Evolutionary conservation across 371 early-diverging fungal species (phyloP).

Genomic region (Mucor saturninus): DNA sequence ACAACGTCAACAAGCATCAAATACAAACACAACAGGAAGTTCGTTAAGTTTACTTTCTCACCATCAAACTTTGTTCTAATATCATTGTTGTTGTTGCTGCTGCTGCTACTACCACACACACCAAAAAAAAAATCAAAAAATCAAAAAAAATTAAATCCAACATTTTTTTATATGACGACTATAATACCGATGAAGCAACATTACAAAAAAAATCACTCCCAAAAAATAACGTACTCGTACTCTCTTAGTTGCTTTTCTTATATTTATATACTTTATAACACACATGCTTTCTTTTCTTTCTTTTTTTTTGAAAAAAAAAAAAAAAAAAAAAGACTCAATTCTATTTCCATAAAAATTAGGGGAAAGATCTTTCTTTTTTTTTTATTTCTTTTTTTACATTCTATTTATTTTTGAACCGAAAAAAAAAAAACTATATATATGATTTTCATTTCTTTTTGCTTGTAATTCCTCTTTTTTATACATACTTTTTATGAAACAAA

Average conservation of each 20-base stretch:
- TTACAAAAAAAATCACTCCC: not conserved
- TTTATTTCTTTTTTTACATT: not conserved
- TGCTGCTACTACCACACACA: not conserved
- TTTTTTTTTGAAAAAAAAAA: not conserved
- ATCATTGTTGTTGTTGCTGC: not conserved
- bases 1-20: constrained; percentile 7
- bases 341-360: not conserved
- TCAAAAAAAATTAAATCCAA: not conserved
- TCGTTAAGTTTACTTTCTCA: constrained; percentile 23
- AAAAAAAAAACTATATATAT: constrained; percentile 2
- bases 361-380: not conserved
- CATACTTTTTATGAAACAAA: constrained; percentile 3
- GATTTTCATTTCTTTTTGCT: not conserved
- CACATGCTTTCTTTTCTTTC: constrained; percentile 1
- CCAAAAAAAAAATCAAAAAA: not conserved
- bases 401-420: not conserved
- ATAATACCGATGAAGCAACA: constrained; percentile 1
- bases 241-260: not conserved
- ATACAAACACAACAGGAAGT: constrained; percentile 2
- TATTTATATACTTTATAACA: constrained; percentile 2
- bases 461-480: constrained; percentile 4
- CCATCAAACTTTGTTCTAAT: constrained; percentile 30
- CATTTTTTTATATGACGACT: constrained; percentile 4
- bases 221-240: not conserved
- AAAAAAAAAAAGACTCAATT: not conserved